A percentile compares a stretch with the other conserved stretches of the same genome.
Conservation (phyloP, 805 yeast genomes). For the Yarrowia phangngaensis region DNA sequence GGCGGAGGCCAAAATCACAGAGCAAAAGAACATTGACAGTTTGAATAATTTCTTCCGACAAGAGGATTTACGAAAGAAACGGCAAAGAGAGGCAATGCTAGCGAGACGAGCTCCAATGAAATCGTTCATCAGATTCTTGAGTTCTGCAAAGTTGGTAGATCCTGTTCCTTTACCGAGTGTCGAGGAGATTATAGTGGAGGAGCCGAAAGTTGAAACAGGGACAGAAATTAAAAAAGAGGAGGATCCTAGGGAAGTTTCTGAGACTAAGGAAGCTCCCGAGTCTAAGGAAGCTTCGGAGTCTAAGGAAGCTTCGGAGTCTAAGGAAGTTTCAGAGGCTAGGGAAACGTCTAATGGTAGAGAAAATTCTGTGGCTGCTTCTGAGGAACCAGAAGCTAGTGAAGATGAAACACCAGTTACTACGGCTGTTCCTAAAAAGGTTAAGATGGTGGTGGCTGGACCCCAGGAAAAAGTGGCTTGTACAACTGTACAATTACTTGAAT, state of each 20-base stretch:
- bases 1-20: constrained; percentile 85
- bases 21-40: constrained; percentile 66
- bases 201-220: constrained; percentile 33
- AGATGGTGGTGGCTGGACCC: constrained; percentile 9
- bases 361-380: background rate
- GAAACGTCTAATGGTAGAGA: background rate
- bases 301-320: background rate
- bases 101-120: constrained; percentile 60
- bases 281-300: too few relatives aligned
- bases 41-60: constrained; percentile 76
- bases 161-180: constrained; percentile 43
- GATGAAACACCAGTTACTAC: constrained; percentile 6
- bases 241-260: background rate
- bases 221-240: background rate
- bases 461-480: constrained; percentile 5
- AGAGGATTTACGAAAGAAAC: constrained; percentile 74
- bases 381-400: constrained; percentile 17
- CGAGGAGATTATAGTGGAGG: constrained; percentile 35
- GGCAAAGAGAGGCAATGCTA: constrained; percentile 66
- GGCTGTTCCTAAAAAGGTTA: constrained; percentile 10
- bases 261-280: too few relatives aligned
- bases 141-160: constrained; percentile 50
- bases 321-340: background rate
- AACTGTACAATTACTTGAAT: constrained; percentile 11
- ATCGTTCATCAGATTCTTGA: constrained; percentile 53